These are phyloP conservation scores for Calonectria pseudoreteaudii DNA, from an alignment of 2,329 filamentous ascomycete species.

Conservation along the genomic window DNA sequence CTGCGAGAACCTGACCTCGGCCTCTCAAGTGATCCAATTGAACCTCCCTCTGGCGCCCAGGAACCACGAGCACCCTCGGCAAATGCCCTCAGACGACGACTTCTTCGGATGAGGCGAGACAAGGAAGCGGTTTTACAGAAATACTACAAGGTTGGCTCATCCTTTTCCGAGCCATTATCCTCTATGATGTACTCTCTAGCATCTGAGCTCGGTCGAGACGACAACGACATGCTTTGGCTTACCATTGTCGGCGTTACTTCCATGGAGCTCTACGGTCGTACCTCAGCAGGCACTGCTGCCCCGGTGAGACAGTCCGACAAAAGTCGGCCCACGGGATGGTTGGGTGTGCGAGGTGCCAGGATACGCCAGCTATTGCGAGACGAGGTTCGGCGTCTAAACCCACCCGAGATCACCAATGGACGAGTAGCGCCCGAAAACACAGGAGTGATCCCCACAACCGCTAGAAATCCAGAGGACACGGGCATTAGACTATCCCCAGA, in stretches of 20 bases:
- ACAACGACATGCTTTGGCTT: constrained; percentile 96
- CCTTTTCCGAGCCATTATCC: constrained; percentile 94
- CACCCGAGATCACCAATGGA: constrained; percentile 75
- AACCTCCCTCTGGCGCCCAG: constrained; percentile 70
- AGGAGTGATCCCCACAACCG: constrained; percentile 90
- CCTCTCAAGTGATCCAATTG: constrained; percentile 61
- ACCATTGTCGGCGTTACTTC: constrained; percentile 96
- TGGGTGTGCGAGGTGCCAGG: constrained; percentile 83
- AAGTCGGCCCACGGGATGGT: constrained; percentile 76
- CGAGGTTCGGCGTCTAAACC: constrained; percentile 93
- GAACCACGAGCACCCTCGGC: constrained; percentile 75
- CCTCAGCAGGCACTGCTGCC: constrained; percentile 81
- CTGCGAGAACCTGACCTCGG: constrained; percentile 60
- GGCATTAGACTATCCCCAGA: constrained; percentile 94
- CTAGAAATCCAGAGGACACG: constrained; percentile 88
- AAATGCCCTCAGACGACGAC: constrained; percentile 75
- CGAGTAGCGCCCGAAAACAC: constrained; percentile 73
- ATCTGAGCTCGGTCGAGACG: constrained; percentile 93
- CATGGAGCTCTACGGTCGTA: constrained; percentile 89
- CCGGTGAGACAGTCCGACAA: constrained; percentile 66
- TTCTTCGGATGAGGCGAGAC: constrained; percentile 80
- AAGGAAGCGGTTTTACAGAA: constrained; percentile 81
- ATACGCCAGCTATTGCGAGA: constrained; percentile 90
- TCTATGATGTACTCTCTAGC: constrained; percentile 95
- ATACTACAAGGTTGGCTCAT: constrained; percentile 89